A percentile compares a stretch with the other conserved stretches of the same genome.
Evolutionary conservation across 2,329 filamentous ascomycete species (phyloP).

Genomic region (Sclerotiophoma versabilis): DNA sequence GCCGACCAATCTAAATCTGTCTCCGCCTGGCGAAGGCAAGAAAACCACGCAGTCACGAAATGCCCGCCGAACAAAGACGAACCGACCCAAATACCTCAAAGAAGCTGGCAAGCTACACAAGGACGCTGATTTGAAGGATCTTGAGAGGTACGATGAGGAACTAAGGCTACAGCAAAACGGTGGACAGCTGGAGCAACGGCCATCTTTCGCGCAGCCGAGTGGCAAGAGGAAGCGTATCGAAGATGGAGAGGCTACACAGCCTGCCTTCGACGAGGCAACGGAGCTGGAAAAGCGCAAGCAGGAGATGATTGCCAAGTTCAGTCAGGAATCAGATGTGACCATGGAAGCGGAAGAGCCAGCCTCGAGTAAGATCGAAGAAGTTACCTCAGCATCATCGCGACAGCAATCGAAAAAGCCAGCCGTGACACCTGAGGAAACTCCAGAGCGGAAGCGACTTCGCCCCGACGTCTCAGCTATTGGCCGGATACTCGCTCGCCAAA

Average conservation of each 20-base stretch:
- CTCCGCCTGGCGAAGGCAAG: slow-evolving; percentile 59
- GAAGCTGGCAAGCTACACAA: slow-evolving; percentile 59
- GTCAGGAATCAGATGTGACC: slow-evolving; percentile 3
- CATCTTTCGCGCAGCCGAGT: slow-evolving; percentile 14
- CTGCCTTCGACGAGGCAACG: slow-evolving; percentile 13
- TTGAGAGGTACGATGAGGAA: slow-evolving; percentile 57
- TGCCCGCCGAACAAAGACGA: slow-evolving; percentile 58
- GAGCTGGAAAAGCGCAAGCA: slow-evolving; percentile 33
- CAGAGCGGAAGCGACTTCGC: slow-evolving; percentile 33
- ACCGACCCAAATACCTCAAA: slow-evolving; percentile 61
- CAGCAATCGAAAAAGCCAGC: background rate
- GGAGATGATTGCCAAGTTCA: slow-evolving; percentile 33
- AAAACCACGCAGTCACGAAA: slow-evolving; percentile 63
- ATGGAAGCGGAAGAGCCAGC: slow-evolving; percentile 5
- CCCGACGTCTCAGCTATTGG: slow-evolving; percentile 37
- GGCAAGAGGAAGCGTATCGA: slow-evolving; percentile 38
- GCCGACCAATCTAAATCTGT: slow-evolving; percentile 11
- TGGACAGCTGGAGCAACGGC: background rate
- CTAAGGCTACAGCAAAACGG: slow-evolving; percentile 1
- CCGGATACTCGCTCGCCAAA: slow-evolving; percentile 41
- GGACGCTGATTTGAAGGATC: slow-evolving; percentile 59
- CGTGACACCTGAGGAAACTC: slow-evolving; percentile 13
- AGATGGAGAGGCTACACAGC: slow-evolving; percentile 23
- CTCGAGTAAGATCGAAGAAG: background rate
- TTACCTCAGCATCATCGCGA: background rate